These are phyloP conservation scores for Colletotrichum acutatum DNA, from an alignment of 2,329 filamentous ascomycete genomes.

Conservation along the genomic window DNA sequence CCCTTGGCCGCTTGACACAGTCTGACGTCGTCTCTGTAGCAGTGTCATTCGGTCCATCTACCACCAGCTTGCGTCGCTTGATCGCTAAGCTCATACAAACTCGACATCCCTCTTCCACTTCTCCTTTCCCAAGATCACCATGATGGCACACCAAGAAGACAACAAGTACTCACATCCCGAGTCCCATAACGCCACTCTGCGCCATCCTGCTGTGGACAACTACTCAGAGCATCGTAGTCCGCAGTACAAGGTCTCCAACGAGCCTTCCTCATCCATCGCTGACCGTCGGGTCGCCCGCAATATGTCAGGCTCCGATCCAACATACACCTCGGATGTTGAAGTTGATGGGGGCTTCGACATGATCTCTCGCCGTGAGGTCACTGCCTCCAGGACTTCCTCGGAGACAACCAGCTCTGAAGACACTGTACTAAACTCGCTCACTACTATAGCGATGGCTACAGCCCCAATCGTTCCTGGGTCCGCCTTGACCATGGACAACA, in stretches of 20 bases:
- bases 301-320: not conserved
- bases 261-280: conserved; percentile 14
- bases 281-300: not conserved
- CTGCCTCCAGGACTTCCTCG: not conserved
- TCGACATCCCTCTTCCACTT: not conserved
- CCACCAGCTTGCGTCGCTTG: conserved; percentile 11
- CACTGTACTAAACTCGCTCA: conserved; percentile 3
- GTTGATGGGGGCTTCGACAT: not conserved
- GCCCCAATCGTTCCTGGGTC: not conserved
- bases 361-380: not conserved
- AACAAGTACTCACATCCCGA: not conserved
- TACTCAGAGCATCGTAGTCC: conserved; percentile 19
- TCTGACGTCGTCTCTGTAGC: not conserved
- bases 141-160: conserved; percentile 7
- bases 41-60: not conserved
- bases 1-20: not conserved
- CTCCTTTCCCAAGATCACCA: not conserved
- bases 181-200: not conserved
- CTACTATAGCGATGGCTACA: too few species aligned
- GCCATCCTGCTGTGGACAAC: not conserved
- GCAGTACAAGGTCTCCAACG: conserved; percentile 25
- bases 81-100: not conserved
- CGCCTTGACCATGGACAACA: conserved; percentile 20
- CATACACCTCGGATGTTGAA: not conserved
- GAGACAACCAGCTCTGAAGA: conserved; percentile 10